Conservation (phyloP, 495 filamentous ascomycete genomes). For the Podospora fimiseda region DNA sequence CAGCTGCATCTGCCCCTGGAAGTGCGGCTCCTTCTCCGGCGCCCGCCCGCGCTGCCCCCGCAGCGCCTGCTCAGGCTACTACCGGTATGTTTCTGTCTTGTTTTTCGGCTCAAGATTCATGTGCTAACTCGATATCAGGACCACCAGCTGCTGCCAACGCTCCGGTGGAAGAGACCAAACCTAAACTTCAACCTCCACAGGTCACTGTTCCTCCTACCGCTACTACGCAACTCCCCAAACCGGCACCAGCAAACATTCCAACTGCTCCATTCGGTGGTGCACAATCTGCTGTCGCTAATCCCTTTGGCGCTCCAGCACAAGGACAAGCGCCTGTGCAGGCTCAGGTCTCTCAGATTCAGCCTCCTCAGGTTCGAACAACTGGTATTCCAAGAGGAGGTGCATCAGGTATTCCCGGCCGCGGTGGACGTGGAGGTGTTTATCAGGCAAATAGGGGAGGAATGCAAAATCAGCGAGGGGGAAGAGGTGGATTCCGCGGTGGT, state of each 20-base stretch:
- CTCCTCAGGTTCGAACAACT: not conserved
- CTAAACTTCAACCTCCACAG: slow-evolving; percentile 1
- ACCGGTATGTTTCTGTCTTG: slow-evolving; percentile 20
- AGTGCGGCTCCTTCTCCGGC: not conserved
- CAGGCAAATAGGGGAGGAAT: not conserved
- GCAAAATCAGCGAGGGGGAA: slow-evolving; percentile 9
- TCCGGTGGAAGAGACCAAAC: slow-evolving; percentile 22
- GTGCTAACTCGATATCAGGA: slow-evolving; percentile 23
- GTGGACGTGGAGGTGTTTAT: slow-evolving; percentile 15
- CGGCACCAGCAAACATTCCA: slow-evolving; percentile 2
- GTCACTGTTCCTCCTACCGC: slow-evolving; percentile 1
- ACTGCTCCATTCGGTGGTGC: not conserved
- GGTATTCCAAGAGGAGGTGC: not conserved
- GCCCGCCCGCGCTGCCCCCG: slow-evolving; percentile 25
- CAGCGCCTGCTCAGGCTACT: slow-evolving; percentile 24
- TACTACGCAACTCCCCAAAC: slow-evolving; percentile 8
- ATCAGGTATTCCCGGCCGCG: slow-evolving; percentile 7
- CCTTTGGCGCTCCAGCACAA: slow-evolving; percentile 17
- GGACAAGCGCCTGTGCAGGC: slow-evolving; percentile 4
- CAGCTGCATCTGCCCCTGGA: no score
- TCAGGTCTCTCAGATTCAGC: slow-evolving; percentile 1
- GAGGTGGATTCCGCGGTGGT: slow-evolving; percentile 21
- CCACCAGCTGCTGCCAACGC: slow-evolving; percentile 2
- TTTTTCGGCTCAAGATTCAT: not conserved
- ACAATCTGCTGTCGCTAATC: slow-evolving; percentile 11